Base-by-base conservation (phyloP, 2,329 filamentous ascomycete species). In the Dryadomyces quercus-mongolicae region DNA sequence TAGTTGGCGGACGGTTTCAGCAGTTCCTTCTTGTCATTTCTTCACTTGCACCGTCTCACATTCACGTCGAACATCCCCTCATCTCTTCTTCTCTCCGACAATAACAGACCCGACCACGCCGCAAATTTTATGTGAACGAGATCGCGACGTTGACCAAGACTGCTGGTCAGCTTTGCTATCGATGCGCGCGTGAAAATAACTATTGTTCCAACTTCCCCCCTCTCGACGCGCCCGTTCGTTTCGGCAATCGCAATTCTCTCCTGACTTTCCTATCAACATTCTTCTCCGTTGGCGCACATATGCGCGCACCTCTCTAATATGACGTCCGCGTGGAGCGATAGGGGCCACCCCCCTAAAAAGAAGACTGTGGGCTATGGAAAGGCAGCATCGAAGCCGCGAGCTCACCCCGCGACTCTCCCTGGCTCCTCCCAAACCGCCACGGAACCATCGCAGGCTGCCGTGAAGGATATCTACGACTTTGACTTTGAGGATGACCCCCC, bases 351-450 rank as follows among this genome's bases (percentile, higher is more conserved):
- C 9, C 57, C 64, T 47, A 64, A 64, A 51, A 66, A 63, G 56
- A 65, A 63, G 53, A 53, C 62, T 25, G 59, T 61, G 6, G 63
- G 65, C n/a, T 67, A 67, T 48, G 65, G 66, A 43, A 66, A 62
- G 52, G 54, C 60, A 1, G 18, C 38, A 25, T 56, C 60, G 16
- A 63, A 61, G 25, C 58, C 61, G 48, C 61, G 60, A 40, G 38
- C 56, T 18, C 58, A 58, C 20, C 43, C 58, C 2, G 55, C 56
- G 5, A 36, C 36, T 2, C 20, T 40, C 34, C 18, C 51, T 2
- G 16, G 20, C 4, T 40, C 51, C 5, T 18, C 50, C 1, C 53
- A 54, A 10, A 54, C 54, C 25, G 49, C 52, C 16, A 18, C 42
- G 6, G 40, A 49, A n/a, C 53, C 48, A 15, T 20, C 53, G 18